Conservation (phyloP, 352 stramenopile genomes). For the Phytophthora nicotianae region DNA sequence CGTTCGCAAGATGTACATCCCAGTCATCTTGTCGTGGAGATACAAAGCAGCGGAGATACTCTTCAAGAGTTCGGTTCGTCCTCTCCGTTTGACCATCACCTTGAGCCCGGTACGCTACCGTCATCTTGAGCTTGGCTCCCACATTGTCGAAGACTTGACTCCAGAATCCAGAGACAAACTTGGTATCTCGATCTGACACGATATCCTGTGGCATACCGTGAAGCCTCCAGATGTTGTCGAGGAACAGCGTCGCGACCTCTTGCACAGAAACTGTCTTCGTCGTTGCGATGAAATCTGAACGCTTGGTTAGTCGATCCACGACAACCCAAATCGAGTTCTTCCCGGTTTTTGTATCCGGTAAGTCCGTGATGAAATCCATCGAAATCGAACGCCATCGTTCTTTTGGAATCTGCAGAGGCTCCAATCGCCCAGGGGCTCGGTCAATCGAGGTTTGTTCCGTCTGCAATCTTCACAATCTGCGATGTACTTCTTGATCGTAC, state of each 20-base stretch:
- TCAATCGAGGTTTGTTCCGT: conserved; percentile 14
- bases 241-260: conserved; percentile 9
- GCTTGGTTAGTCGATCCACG: conserved; percentile 8
- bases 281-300: conserved; percentile 5
- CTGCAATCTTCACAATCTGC: conserved; percentile 13
- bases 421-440: conserved; percentile 4
- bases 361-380: conserved; percentile 18
- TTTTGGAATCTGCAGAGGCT: conserved; percentile 14
- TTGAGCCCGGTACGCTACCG: neutral
- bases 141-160: neutral
- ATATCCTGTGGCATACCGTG: too few relatives aligned
- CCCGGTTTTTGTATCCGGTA: conserved; percentile 7
- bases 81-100: neutral
- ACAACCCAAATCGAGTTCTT: too few relatives aligned
- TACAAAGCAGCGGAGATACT: neutral
- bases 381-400: conserved; percentile 17
- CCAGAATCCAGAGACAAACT: conserved; percentile 6
- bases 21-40: neutral
- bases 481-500: conserved; percentile 9
- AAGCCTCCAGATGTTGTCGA: too few relatives aligned
- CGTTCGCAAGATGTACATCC: neutral
- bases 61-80: neutral
- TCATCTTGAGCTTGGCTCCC: neutral
- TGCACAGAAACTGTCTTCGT: conserved; percentile 6
- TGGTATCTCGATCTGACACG: neutral